These are phyloP conservation scores for Mycena sanguinolenta DNA, from an alignment of 768 basidiomycete genomes.

Conservation along the genomic window DNA sequence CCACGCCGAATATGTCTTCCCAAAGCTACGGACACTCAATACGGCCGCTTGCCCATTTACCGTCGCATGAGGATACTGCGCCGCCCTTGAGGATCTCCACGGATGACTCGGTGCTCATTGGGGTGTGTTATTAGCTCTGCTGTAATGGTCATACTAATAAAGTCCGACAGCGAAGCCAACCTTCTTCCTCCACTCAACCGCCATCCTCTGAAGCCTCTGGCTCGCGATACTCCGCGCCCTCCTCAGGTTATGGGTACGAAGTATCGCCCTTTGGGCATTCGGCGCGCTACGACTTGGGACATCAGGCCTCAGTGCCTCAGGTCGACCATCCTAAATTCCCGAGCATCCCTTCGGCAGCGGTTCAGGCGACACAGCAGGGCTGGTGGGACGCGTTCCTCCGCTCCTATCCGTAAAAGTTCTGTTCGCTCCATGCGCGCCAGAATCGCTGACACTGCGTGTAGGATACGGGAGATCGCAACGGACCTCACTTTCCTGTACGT, in stretches of 20 bases:
- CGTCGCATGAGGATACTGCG: neutral
- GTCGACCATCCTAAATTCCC: conserved; percentile 31
- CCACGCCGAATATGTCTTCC: neutral
- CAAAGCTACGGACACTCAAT: conserved; percentile 16
- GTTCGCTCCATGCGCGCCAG: too few species aligned
- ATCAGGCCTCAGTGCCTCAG: neutral
- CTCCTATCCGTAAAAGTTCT: conserved; percentile 22
- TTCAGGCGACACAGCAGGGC: conserved; percentile 27
- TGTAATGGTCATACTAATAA: neutral
- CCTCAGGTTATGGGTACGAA: conserved; percentile 19
- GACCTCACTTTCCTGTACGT: conserved; percentile 31
- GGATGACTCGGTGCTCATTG: conserved; percentile 19
- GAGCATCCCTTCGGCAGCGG: conserved; percentile 8
- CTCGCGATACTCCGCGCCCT: conserved; percentile 7
- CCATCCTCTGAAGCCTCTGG: conserved; percentile 2
- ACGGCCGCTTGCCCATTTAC: neutral
- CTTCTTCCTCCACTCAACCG: conserved; percentile 8
- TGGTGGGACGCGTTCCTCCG: conserved; percentile 36
- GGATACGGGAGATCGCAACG: conserved; percentile 31
- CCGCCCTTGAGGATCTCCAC: conserved; percentile 21
- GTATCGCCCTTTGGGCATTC: conserved; percentile 12
- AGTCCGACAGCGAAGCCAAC: neutral
- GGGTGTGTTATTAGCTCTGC: neutral
- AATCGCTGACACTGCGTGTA: neutral
- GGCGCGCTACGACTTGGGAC: conserved; percentile 15